These are phyloP conservation scores for Microsporum canis DNA, from an alignment of 2,329 filamentous ascomycete genomes.

Conservation along the genomic window DNA sequence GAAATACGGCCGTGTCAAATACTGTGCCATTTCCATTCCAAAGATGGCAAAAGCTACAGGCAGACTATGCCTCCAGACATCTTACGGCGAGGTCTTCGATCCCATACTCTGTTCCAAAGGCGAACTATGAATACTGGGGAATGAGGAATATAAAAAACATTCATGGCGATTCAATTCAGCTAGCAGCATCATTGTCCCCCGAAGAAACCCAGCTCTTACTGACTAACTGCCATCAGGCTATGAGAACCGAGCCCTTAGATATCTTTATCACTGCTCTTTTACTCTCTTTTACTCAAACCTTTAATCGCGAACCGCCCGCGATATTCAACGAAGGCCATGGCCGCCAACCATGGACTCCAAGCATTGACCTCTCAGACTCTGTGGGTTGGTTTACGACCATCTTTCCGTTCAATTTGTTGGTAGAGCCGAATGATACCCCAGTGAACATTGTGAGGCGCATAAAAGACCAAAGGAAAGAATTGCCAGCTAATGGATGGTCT, in stretches of 20 bases:
- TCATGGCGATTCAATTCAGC: not conserved
- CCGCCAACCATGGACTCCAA: slow-evolving; percentile 34
- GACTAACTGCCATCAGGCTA: slow-evolving; percentile 21
- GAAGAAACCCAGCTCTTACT: slow-evolving; percentile 24
- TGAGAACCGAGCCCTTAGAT: slow-evolving; percentile 27
- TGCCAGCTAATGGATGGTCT: slow-evolving; percentile 21
- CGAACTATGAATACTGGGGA: slow-evolving; percentile 27
- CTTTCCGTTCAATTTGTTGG: slow-evolving; percentile 29
- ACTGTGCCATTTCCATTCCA: slow-evolving; percentile 26
- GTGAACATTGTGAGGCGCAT: slow-evolving; percentile 25
- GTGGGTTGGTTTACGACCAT: slow-evolving; percentile 43
- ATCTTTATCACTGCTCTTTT: slow-evolving; percentile 28
- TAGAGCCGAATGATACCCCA: slow-evolving; percentile 14
- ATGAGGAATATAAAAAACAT: slow-evolving; percentile 19
- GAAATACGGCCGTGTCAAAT: slow-evolving; percentile 18
- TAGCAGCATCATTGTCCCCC: slow-evolving; percentile 20
- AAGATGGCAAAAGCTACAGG: slow-evolving; percentile 26
- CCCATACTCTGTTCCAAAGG: slow-evolving; percentile 20
- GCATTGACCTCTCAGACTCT: slow-evolving; percentile 36
- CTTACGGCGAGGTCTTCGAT: slow-evolving; percentile 8
- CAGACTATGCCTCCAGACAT: slow-evolving; percentile 13
- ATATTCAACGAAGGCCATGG: slow-evolving; percentile 42
- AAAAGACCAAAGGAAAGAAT: slow-evolving; percentile 29
- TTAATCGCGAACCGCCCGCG: slow-evolving; percentile 33
- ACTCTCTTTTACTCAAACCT: slow-evolving; percentile 35